Base-by-base conservation (phyloP, 371 early-diverging fungal species). In the Saksenaea oblongispora region DNA sequence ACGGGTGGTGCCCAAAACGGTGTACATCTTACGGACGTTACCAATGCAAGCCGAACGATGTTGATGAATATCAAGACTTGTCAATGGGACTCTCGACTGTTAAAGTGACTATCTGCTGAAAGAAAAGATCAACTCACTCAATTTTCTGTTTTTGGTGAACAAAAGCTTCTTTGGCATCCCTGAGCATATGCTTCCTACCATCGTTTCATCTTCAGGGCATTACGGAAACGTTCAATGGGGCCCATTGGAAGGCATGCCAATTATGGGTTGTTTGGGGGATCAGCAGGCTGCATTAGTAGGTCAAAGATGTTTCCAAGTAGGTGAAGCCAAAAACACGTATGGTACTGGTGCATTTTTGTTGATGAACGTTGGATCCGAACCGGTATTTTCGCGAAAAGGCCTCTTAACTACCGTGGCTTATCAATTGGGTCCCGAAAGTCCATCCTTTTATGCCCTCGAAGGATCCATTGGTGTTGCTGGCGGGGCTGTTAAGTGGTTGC, bases 251-350 rank as follows among this genome's bases (percentile, higher is more conserved):
- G 92, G 88, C 26, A 65, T 93, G 1, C 90, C 93, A 1, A 84
- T 95, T 14, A 79, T 91, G 34, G 95, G 95, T 4, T 91, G 93
- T 71, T 75, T 97, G 34, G 98, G 98, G 22, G 98, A 98, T 79
- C 98, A 98, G 72, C 98, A 98, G 71, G 96, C 98, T 3, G 97
- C 98, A 5, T 79, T 96, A 44, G 95, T 98, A 8, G 98, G 98
- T 10, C 98, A 97, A 70, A 86, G 87, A 64, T 97, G 98, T 75
- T 93, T 95, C 71, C 67, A 85, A 26, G 78, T 83, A 0, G 97
- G 98, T 2, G 89, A 92, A 67, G 92, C 92, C 47, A 98, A 98
- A 82, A 97, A 95, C 80, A 98, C 98, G 8, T 84, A 96, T 76
- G 98, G 98, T 26, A 97, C 97, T 9, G 98, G 98, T 24, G 95